Evolutionary conservation across 2,329 filamentous ascomycete genomes (phyloP).

Genomic region (Drechslerella dactyloides): DNA sequence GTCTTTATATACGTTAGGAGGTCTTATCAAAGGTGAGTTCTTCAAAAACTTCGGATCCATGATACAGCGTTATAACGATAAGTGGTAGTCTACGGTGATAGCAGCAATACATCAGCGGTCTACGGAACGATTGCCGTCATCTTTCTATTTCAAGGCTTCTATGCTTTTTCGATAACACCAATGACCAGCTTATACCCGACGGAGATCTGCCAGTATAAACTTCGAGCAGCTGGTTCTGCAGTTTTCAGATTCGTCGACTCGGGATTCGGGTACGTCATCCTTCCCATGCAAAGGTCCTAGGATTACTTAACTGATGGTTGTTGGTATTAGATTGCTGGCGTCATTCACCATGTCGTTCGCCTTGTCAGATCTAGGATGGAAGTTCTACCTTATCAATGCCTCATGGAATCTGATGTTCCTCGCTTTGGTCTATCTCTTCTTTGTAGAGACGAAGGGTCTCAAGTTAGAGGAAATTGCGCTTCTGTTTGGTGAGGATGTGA

Average conservation of each 20-base stretch:
- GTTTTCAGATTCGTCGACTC: slow-evolving; percentile 56
- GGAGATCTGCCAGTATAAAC: slow-evolving; percentile 56
- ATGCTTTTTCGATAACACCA: slow-evolving; percentile 57
- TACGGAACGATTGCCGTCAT: slow-evolving; percentile 59
- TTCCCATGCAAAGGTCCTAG: background rate
- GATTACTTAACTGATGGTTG: background rate
- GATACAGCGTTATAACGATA: background rate
- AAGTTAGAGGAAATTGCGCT: slow-evolving; percentile 55
- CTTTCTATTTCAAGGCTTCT: slow-evolving; percentile 57
- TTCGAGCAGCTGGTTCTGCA: slow-evolving; percentile 56
- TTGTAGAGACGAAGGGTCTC: slow-evolving; percentile 56
- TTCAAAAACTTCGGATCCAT: background rate
- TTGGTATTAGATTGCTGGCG: slow-evolving; percentile 50
- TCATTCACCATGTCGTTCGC: slow-evolving; percentile 56
- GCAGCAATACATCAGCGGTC: slow-evolving; percentile 58
- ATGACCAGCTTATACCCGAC: slow-evolving; percentile 57
- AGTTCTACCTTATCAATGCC: slow-evolving; percentile 56
- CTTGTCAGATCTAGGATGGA: slow-evolving; percentile 56
- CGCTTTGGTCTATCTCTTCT: slow-evolving; percentile 54
- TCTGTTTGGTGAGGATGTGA: slow-evolving; percentile 53
- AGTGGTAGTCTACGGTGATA: slow-evolving; percentile 56
- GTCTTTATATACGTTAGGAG: slow-evolving; percentile 54
- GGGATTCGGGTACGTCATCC: slow-evolving; percentile 54
- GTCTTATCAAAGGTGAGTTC: slow-evolving; percentile 54
- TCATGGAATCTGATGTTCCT: slow-evolving; percentile 55